Conservation (phyloP, 345 rosid genomes). For the Bruguiera parviflora region DNA sequence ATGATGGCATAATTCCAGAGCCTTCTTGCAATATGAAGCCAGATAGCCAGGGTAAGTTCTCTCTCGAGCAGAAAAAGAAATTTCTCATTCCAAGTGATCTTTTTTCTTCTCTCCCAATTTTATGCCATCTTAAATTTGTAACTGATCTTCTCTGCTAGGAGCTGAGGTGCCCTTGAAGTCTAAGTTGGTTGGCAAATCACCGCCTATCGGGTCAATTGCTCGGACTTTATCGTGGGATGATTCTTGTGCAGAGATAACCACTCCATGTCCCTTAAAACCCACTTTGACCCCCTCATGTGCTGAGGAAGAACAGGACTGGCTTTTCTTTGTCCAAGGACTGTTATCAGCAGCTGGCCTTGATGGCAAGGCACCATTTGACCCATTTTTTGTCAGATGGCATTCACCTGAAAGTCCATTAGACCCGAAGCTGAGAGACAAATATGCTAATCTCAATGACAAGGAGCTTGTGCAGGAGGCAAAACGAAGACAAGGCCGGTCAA, state of each 20-base stretch:
- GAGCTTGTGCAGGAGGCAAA: conserved; percentile 62
- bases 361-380: conserved; percentile 30
- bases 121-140: background rate
- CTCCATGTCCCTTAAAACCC: conserved; percentile 36
- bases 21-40: conserved; percentile 38
- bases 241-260: conserved; percentile 36
- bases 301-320: conserved; percentile 60
- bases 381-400: conserved; percentile 53
- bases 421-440: conserved; percentile 60
- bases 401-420: conserved; percentile 76
- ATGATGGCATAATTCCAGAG: conserved; percentile 42
- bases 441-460: conserved; percentile 39
- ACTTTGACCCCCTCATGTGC: conserved; percentile 24
- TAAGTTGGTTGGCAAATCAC: conserved; percentile 77
- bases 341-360: conserved; percentile 55
- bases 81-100: background rate
- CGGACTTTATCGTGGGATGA: conserved; percentile 60
- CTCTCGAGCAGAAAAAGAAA: background rate
- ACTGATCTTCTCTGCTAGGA: conserved; percentile 34
- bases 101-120: background rate
- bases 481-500: conserved; percentile 61
- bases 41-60: conserved; percentile 38
- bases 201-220: conserved; percentile 63
- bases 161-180: conserved; percentile 41
- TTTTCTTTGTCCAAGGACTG: conserved; percentile 46